phyloP scores from a whole-genome alignment of 805 yeast genomes.

The Candida pseudoglaebosa region DNA sequence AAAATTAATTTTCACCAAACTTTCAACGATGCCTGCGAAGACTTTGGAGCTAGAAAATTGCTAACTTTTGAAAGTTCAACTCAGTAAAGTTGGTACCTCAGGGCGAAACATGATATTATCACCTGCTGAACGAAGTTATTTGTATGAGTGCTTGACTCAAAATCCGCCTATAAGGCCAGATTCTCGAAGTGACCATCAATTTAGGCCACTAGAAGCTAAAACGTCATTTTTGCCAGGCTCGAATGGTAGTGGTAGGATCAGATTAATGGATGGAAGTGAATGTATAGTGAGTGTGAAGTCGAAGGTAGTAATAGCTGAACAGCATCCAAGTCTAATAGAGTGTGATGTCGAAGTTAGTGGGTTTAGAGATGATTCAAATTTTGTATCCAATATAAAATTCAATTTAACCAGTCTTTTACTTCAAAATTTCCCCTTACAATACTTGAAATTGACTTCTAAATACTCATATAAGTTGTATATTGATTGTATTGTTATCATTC shows the following conservation, averaged over 20 bases:
- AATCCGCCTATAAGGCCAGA: slow-evolving; percentile 77
- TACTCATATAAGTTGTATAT: slow-evolving; percentile 74
- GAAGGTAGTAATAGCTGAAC: slow-evolving; percentile 54
- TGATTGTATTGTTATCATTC: slow-evolving; percentile 75
- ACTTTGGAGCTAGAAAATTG: neutral
- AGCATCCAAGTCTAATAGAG: slow-evolving; percentile 51
- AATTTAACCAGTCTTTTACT: slow-evolving; percentile 52
- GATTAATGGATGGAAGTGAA: slow-evolving; percentile 87
- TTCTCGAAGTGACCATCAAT: slow-evolving; percentile 69
- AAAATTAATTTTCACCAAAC: neutral
- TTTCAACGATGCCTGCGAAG: too few species aligned
- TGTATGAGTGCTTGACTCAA: slow-evolving; percentile 65
- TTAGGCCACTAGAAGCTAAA: slow-evolving; percentile 81
- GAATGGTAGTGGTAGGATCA: slow-evolving; percentile 87
- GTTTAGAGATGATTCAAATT: slow-evolving; percentile 71
- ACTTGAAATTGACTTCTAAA: slow-evolving; percentile 62
- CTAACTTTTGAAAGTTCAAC: neutral
- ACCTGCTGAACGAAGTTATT: slow-evolving; percentile 70
- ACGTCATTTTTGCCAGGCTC: slow-evolving; percentile 80
- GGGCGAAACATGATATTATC: slow-evolving; percentile 78
- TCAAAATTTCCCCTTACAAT: slow-evolving; percentile 48
- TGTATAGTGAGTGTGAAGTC: slow-evolving; percentile 89
- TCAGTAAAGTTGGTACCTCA: neutral
- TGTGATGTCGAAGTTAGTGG: slow-evolving; percentile 83
- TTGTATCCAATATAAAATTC: slow-evolving; percentile 60